A percentile compares a stretch with the other conserved stretches of the same genome.
Evolutionary conservation across 768 basidiomycete genomes (phyloP).

Genomic region (Cystofilobasidium macerans): DNA sequence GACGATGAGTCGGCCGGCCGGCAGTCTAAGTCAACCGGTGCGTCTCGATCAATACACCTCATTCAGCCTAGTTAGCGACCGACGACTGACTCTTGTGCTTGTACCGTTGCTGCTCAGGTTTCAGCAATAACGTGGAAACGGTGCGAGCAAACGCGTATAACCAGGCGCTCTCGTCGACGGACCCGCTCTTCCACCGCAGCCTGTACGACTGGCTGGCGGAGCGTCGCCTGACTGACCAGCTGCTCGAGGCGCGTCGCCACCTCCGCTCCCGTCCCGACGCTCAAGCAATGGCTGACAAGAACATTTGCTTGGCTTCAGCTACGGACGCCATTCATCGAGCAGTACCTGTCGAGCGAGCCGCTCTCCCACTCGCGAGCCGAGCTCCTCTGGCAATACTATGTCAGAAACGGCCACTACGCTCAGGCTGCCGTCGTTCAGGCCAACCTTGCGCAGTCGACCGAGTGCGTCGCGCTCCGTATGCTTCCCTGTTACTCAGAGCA

Average conservation of each 20-base stretch:
- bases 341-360: conserved; percentile 72
- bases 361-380: conserved; percentile 69
- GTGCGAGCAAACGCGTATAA: conserved; percentile 77
- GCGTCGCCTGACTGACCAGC: conserved; percentile 67
- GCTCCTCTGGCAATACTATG: conserved; percentile 93
- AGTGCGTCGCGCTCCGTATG: conserved; percentile 46
- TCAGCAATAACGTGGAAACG: conserved; percentile 50
- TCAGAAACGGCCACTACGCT: conserved; percentile 75
- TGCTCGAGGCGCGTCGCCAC: conserved; percentile 60
- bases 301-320: too few relatives aligned
- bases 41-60: not conserved
- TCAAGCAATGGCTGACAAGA: too few relatives aligned
- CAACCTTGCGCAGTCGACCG: conserved; percentile 67
- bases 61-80: not conserved
- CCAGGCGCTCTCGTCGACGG: conserved; percentile 68
- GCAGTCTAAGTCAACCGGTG: not conserved
- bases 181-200: conserved; percentile 86
- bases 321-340: conserved; percentile 76
- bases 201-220: conserved; percentile 89
- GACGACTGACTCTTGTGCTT: not conserved
- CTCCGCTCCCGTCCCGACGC: not conserved
- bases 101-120: not conserved
- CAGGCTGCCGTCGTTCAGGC: conserved; percentile 79
- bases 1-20: conserved; percentile 37
- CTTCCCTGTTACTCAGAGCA: not conserved